Evolutionary conservation across 1,284 basidiomycete genomes (phyloP).

Genomic region (Cutaneotrichosporon mucoides): DNA sequence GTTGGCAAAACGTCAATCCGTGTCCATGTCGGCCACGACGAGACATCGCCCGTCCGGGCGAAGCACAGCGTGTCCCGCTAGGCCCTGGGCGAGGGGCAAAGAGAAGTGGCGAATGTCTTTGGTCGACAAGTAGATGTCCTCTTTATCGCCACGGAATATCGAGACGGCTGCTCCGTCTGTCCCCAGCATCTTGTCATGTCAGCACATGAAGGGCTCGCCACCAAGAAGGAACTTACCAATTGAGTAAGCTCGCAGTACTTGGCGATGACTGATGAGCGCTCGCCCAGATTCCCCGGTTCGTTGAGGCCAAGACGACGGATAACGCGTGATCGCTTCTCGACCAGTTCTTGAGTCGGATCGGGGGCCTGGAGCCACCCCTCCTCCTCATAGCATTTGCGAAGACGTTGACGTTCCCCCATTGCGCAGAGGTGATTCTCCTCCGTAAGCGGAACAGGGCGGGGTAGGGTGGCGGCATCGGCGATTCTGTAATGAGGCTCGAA

Average conservation of each 20-base stretch:
- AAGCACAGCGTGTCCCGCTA: slow-evolving; percentile 19
- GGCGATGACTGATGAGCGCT: slow-evolving; percentile 29
- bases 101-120: neutral
- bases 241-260: slow-evolving; percentile 38
- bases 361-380: slow-evolving; percentile 38
- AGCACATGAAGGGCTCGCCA: neutral
- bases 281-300: slow-evolving; percentile 19
- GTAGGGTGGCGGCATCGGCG: slow-evolving; percentile 8
- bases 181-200: slow-evolving; percentile 21
- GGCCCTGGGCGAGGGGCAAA: neutral
- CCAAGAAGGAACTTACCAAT: slow-evolving; percentile 18
- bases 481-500: neutral
- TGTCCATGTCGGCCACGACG: slow-evolving; percentile 28
- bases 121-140: slow-evolving; percentile 8
- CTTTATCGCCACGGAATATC: slow-evolving; percentile 14
- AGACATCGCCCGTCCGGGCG: slow-evolving; percentile 20
- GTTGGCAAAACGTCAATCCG: slow-evolving; percentile 38
- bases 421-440: slow-evolving; percentile 9
- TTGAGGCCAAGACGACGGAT: slow-evolving; percentile 29
- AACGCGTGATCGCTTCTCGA: slow-evolving; percentile 1
- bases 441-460: slow-evolving; percentile 3
- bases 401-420: slow-evolving; percentile 14
- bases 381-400: slow-evolving; percentile 27
- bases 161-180: slow-evolving; percentile 7
- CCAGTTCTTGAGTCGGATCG: slow-evolving; percentile 4